Evolutionary conservation across 1,284 basidiomycete genomes (phyloP), one percentile per base, ranked within the genome.

Genomic region (Microbotryomycetes sp.): DNA sequence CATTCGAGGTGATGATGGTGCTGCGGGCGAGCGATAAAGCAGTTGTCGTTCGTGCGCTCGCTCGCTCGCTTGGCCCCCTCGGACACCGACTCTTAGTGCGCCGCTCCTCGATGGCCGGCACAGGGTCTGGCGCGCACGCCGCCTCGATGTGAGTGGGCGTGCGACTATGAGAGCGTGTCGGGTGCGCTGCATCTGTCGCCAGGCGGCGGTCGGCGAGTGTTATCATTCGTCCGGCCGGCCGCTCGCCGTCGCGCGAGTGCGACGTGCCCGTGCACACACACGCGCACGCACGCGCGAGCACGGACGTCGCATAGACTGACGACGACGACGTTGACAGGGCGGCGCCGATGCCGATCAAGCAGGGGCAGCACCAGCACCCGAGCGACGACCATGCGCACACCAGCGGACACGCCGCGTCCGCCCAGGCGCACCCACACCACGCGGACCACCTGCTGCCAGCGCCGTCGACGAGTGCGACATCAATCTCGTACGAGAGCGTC

Each of bases 401-500:
- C 11, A 18, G 35, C 35, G 35, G 35, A 9, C 35, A 41, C 35
- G 35, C 35, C 18, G 35, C 35, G 35, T 41, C 35, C 35, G 18
- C 18, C 11, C 11, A 18, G 11, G 35, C 9, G 18, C 35, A 41
- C 35, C n/a, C n/a, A n/a, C n/a, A n/a, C n/a, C n/a, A n/a, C n/a
- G n/a, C n/a, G n/a, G 11, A 41, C 18, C 35, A 41, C 35, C 18
- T 41, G 35, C 35, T 11, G 18, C 35, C 35, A 18, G 18, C 35
- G 18, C 11, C 35, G 35, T 60, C 62, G 6, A 52, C 54, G 21
- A 58, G 59, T 13, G 53, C 56, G n/a, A 68, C 67, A 9, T 60
- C 57, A 35, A 59, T 62, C 57, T 62, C 60, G 28, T 68, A 59
- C 54, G 67, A 68, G 62, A 60, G 57, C 52, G 67, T 66, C 57